Conservation (phyloP, 768 basidiomycete genomes). For the Boletus eberwhitei region DNA sequence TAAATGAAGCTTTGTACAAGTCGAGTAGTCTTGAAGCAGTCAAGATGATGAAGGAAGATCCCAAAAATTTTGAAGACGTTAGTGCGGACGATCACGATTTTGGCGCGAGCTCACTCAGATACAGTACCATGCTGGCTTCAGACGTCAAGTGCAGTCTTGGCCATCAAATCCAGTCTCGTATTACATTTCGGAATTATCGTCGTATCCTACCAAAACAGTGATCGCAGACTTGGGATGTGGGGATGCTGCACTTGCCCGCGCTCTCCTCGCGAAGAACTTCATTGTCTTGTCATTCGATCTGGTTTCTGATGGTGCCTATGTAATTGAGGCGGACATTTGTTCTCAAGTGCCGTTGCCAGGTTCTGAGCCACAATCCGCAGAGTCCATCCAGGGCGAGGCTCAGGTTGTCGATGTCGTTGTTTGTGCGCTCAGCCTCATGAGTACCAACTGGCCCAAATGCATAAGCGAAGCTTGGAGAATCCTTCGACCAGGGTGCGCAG, state of each 20-base stretch:
- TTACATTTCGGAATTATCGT: constrained; percentile 64
- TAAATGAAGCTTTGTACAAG: constrained; percentile 93
- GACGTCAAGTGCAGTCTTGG: constrained; percentile 89
- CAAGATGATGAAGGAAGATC: constrained; percentile 81
- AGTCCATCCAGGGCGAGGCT: constrained; percentile 50
- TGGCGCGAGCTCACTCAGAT: constrained; percentile 11
- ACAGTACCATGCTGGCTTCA: constrained; percentile 94
- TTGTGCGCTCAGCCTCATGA: constrained; percentile 95
- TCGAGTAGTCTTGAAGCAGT: constrained; percentile 71
- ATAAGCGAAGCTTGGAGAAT: constrained; percentile 89
- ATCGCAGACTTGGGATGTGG: constrained; percentile 96
- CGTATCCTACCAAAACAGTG: constrained; percentile 63
- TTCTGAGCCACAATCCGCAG: constrained; percentile 45
- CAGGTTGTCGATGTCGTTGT: constrained; percentile 89
- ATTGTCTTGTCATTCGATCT: constrained; percentile 79
- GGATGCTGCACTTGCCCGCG: constrained; percentile 81
- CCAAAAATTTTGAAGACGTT: constrained; percentile 81
- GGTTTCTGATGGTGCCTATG: constrained; percentile 67
- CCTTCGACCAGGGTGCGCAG: constrained; percentile 70
- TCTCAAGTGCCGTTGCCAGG: constrained; percentile 81
- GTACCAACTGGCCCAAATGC: constrained; percentile 91
- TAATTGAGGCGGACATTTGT: constrained; percentile 90
- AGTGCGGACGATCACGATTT: constrained; percentile 14
- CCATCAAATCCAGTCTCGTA: constrained; percentile 89
- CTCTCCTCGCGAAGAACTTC: constrained; percentile 65